Evolutionary conservation across 352 stramenopile genomes (phyloP).

Genomic region (Phytophthora citricola): DNA sequence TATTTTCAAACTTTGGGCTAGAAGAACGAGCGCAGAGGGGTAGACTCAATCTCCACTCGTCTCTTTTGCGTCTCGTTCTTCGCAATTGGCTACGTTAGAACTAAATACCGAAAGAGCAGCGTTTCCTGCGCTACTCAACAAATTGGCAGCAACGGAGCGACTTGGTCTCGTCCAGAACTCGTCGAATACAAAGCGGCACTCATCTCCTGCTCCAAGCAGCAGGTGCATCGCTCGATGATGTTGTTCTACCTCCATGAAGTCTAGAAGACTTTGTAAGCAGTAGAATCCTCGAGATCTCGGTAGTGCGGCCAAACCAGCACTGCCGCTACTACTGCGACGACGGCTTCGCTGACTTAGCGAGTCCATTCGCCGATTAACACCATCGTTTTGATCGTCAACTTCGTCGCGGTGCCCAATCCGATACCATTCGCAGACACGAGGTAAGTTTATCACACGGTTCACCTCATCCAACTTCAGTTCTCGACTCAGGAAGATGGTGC

Average conservation of each 20-base stretch:
- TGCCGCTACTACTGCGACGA: conserved; percentile 24
- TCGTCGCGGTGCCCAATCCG: conserved; percentile 35
- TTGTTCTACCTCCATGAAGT: conserved; percentile 61
- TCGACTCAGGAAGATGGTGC: conserved; percentile 47
- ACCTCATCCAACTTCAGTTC: conserved; percentile 51
- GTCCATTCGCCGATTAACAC: conserved; percentile 22
- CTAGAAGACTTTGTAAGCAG: conserved; percentile 70
- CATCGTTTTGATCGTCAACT: conserved; percentile 22
- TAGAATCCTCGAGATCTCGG: conserved; percentile 60
- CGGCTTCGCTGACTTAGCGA: conserved; percentile 15
- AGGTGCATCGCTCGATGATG: conserved; percentile 63
- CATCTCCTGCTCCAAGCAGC: conserved; percentile 63
- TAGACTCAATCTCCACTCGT: conserved; percentile 3
- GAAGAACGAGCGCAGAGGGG: conserved; percentile 18
- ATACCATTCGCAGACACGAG: conserved; percentile 71
- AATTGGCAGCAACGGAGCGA: conserved; percentile 23
- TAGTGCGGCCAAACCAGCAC: conserved; percentile 22
- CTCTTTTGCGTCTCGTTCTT: background rate
- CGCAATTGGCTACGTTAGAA: background rate
- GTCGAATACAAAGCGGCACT: conserved; percentile 60
- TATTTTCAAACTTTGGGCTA: background rate
- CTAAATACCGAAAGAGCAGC: conserved; percentile 29
- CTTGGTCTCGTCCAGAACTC: conserved; percentile 65
- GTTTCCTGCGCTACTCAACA: conserved; percentile 26
- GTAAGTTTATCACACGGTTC: conserved; percentile 57